Conservation (phyloP, 2,329 filamentous ascomycete species). For the Aureobasidium sp. region DNA sequence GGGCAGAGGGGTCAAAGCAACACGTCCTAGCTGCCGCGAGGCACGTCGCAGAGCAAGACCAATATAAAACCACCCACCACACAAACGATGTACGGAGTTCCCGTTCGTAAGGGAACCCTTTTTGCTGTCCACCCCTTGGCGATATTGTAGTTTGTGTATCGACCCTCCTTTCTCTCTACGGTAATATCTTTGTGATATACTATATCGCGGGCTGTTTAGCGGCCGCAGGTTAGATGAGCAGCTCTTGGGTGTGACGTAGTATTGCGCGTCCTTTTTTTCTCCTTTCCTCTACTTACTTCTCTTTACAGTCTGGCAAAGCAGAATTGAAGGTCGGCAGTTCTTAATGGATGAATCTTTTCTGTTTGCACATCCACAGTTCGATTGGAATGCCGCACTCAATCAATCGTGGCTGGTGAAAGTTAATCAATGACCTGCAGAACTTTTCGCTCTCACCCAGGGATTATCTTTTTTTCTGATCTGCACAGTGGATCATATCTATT, state of each 20-base stretch:
- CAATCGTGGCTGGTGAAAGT: neutral
- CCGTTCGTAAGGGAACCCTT: neutral
- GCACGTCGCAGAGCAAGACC: neutral
- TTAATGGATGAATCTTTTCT: neutral
- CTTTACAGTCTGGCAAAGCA: too few species aligned
- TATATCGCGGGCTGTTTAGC: neutral
- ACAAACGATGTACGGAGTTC: neutral
- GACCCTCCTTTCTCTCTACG: neutral
- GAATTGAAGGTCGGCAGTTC: too few species aligned
- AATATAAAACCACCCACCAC: neutral
- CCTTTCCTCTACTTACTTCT: neutral
- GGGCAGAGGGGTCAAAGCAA: neutral
- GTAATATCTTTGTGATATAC: neutral
- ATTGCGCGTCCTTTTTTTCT: neutral
- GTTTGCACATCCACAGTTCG: neutral
- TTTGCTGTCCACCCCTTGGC: neutral
- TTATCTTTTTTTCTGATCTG: neutral
- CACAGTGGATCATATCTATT: neutral
- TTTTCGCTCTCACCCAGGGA: neutral
- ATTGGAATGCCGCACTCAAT: neutral
- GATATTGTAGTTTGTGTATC: neutral
- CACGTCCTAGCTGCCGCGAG: neutral
- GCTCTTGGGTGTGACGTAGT: neutral
- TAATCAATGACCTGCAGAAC: neutral
- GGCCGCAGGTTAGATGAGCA: neutral